These are phyloP conservation scores for Pestalotiopsis sp. DNA, from an alignment of 2,329 filamentous ascomycete genomes.

Conservation along the genomic window DNA sequence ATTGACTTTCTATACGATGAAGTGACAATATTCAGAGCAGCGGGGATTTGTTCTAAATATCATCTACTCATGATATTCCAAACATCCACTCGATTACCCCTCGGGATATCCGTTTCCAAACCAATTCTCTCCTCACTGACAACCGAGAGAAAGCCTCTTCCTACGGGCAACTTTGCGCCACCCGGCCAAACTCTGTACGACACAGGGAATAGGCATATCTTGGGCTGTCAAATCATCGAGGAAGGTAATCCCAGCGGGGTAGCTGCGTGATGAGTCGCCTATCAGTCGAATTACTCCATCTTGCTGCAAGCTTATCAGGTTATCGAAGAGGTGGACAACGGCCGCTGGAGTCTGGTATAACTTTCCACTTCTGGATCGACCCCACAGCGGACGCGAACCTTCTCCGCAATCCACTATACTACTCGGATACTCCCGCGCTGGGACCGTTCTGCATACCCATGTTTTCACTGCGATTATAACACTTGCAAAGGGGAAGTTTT, in stretches of 20 bases:
- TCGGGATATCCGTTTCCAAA: neutral
- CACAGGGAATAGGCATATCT: neutral
- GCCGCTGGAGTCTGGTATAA: neutral
- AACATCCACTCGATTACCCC: neutral
- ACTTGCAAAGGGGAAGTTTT: too few relatives aligned
- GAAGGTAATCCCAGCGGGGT: neutral
- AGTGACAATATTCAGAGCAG: neutral
- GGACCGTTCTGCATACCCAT: too few relatives aligned
- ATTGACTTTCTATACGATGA: neutral
- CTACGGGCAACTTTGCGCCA: neutral
- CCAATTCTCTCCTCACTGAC: neutral
- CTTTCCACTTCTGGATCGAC: constrained; percentile 1
- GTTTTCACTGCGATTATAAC: too few relatives aligned
- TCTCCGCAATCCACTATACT: neutral
- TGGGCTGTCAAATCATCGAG: neutral
- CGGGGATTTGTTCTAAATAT: neutral
- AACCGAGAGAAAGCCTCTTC: neutral
- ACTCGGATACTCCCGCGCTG: too few relatives aligned
- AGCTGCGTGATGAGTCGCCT: neutral
- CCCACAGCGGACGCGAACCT: neutral
- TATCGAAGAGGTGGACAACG: neutral
- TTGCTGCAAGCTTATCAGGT: neutral
- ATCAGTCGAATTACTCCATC: neutral
- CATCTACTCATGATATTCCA: neutral
- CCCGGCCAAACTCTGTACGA: neutral